phyloP scores from a whole-genome alignment of 2,329 filamentous ascomycete genomes.

The Cladosporium sp. region DNA sequence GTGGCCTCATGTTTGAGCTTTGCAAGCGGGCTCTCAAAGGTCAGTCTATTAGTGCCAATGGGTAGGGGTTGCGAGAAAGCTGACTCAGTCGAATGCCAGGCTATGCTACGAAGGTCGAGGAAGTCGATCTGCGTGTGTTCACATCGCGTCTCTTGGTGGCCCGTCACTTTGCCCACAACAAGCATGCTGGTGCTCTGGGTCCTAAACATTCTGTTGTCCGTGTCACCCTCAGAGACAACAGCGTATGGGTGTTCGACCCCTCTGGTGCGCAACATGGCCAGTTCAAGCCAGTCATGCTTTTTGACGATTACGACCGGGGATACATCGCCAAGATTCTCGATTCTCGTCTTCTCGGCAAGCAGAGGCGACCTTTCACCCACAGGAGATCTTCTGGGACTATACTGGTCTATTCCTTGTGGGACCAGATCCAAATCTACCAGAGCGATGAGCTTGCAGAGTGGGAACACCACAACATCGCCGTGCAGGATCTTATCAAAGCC shows the following conservation, averaged over 20 bases:
- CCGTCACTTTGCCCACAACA: not conserved
- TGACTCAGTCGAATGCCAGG: not conserved
- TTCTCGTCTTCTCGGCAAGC: too few relatives aligned
- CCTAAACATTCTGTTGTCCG: slow-evolving; percentile 10
- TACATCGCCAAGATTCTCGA: not conserved
- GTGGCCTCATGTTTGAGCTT: not conserved
- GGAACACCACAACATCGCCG: not conserved
- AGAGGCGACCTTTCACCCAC: too few relatives aligned
- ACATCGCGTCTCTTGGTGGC: not conserved
- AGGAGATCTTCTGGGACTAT: too few relatives aligned
- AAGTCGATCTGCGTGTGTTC: not conserved
- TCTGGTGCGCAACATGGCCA: slow-evolving; percentile 19
- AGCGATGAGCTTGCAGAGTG: not conserved
- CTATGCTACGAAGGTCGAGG: not conserved
- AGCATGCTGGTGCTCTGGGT: not conserved
- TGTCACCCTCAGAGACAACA: slow-evolving; percentile 9
- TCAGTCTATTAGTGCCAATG: too few relatives aligned
- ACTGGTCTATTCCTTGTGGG: too few relatives aligned
- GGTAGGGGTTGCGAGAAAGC: too few relatives aligned
- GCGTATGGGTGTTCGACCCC: slow-evolving; percentile 15
- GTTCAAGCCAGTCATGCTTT: slow-evolving; percentile 9
- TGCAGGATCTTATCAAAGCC: not conserved
- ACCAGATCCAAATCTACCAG: not conserved
- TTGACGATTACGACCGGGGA: not conserved
- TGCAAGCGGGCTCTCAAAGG: not conserved